A percentile compares a stretch with the other conserved stretches of the same genome.
Evolutionary conservation across 225 moss, liverwort and hornwort genomes (phyloP).

Genomic region (Lunularia cruciata): DNA sequence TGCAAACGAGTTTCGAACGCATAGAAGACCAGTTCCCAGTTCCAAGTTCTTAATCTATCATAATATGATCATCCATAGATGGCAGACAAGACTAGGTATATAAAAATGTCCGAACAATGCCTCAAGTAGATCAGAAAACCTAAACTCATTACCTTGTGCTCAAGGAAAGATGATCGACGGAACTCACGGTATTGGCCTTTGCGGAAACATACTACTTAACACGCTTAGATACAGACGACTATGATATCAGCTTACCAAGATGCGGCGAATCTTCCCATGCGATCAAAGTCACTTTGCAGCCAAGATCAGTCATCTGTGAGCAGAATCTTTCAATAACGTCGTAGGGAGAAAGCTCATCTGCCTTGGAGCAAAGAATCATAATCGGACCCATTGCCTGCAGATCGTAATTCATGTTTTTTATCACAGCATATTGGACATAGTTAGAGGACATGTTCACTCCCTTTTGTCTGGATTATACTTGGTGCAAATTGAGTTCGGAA

Average conservation of each 20-base stretch:
- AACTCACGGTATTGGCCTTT: background rate
- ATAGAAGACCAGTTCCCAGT: too few species aligned
- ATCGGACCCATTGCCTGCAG: conserved; percentile 68
- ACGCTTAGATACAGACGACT: background rate
- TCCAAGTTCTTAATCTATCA: too few species aligned
- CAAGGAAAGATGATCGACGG: background rate
- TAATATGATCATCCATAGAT: background rate
- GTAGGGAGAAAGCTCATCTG: conserved; percentile 57
- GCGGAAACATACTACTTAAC: background rate
- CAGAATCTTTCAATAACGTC: conserved; percentile 56
- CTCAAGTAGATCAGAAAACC: too few species aligned
- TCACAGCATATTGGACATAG: too few species aligned
- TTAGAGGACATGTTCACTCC: too few species aligned
- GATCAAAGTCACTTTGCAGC: conserved; percentile 56
- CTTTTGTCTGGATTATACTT: too few species aligned
- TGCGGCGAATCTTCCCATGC: conserved; percentile 76
- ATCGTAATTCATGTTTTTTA: background rate
- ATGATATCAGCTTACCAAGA: conserved; percentile 49
- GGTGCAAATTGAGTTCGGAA: background rate
- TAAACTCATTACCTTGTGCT: too few species aligned
- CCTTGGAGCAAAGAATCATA: conserved; percentile 67
- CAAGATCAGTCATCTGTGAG: conserved; percentile 41
- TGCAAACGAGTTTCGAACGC: too few species aligned
- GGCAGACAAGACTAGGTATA: background rate
- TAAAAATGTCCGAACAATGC: background rate